phyloP scores from a whole-genome alignment of 345 rosid genomes.

The Citrus cavaleriei region DNA sequence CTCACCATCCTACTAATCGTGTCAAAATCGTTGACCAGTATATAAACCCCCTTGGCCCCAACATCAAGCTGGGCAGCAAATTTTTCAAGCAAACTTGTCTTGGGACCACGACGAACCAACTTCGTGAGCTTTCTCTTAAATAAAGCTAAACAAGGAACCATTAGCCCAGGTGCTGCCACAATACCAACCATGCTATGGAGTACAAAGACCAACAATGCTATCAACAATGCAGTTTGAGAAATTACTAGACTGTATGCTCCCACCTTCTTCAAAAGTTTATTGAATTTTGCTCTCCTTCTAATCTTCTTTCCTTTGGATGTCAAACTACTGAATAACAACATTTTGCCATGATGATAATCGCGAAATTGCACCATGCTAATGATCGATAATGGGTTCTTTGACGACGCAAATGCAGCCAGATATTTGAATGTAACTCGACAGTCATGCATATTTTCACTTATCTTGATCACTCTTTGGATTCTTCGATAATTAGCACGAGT shows the following conservation, averaged over 20 bases:
- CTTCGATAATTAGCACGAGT: conserved; percentile 44
- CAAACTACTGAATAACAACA: conserved; percentile 39
- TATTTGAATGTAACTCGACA: conserved; percentile 36
- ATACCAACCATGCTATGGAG: conserved; percentile 63
- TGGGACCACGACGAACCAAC: conserved; percentile 7
- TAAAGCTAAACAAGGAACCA: conserved; percentile 32
- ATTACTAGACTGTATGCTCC: conserved; percentile 43
- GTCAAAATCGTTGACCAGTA: conserved; percentile 72
- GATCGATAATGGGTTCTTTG: conserved; percentile 52
- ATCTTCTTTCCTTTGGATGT: conserved; percentile 45
- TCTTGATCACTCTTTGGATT: conserved; percentile 48
- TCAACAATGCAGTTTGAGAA: conserved; percentile 37
- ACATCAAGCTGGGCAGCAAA: conserved; percentile 55
- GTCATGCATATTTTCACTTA: conserved; percentile 29
- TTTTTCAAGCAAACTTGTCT: conserved; percentile 35
- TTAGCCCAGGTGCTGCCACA: conserved; percentile 54
- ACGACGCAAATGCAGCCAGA: conserved; percentile 44
- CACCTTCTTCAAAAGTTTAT: conserved; percentile 37
- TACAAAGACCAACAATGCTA: conserved; percentile 42
- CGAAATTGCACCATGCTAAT: conserved; percentile 32
- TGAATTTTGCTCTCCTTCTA: conserved; percentile 37
- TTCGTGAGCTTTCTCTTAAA: conserved; percentile 30
- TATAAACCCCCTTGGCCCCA: conserved; percentile 72
- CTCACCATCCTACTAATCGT: conserved; percentile 56
- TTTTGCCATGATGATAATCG: conserved; percentile 41